These are phyloP conservation scores for Aegilops tauschii DNA, from an alignment of 176 grass and related monocot genomes.

Conservation along the genomic window DNA sequence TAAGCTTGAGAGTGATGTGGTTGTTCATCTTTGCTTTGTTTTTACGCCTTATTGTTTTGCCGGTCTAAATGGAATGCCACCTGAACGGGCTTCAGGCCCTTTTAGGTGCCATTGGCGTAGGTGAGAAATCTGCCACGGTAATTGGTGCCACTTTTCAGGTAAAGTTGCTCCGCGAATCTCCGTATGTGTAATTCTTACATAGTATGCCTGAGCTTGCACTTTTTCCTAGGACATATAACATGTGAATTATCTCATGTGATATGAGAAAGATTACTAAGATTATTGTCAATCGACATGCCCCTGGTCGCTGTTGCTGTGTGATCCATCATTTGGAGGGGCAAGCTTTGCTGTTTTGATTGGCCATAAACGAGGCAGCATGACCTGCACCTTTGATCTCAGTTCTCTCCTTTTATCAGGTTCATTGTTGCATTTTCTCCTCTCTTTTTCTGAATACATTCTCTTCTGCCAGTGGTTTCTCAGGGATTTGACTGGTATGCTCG, in stretches of 20 bases:
- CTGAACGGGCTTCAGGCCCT: slow-evolving; percentile 57
- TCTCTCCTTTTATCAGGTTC: not conserved
- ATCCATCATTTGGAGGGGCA: not conserved
- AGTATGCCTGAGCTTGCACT: not conserved
- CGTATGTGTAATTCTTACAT: not conserved
- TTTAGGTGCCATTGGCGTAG: slow-evolving; percentile 90
- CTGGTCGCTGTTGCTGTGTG: not conserved
- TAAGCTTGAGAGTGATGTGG: slow-evolving; percentile 28
- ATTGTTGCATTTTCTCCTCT: not conserved
- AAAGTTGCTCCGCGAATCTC: not conserved
- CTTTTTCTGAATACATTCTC: not conserved
- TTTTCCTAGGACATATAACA: not conserved
- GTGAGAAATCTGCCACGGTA: slow-evolving; percentile 83
- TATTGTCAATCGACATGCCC: not conserved
- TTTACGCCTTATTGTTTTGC: not conserved
- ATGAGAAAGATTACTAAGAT: not conserved
- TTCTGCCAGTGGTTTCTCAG: slow-evolving; percentile 88
- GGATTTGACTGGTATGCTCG: slow-evolving; percentile 97
- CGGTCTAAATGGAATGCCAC: slow-evolving; percentile 34
- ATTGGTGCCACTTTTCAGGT: slow-evolving; percentile 99
- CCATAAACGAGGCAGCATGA: not conserved
- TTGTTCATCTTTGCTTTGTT: not conserved
- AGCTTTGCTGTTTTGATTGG: not conserved
- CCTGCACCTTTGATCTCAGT: not conserved
- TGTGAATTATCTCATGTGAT: not conserved